Evolutionary conservation across 2,329 filamentous ascomycete genomes (phyloP).

Genomic region (Orbilia quercus): DNA sequence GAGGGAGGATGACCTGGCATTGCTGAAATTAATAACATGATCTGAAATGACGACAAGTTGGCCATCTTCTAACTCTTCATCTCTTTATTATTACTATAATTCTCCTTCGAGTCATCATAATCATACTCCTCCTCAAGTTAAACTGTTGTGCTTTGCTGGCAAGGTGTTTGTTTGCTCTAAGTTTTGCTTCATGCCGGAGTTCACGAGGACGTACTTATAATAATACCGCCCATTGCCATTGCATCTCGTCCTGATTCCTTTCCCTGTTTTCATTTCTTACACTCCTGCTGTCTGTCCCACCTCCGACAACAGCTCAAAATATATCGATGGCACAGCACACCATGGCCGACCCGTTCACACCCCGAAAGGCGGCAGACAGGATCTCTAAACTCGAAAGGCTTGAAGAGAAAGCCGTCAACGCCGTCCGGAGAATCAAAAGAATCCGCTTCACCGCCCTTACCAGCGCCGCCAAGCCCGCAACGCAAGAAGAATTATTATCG

Average conservation of each 20-base stretch:
- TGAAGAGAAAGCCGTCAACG: conserved; percentile 33
- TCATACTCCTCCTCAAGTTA: too few species aligned
- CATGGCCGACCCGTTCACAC: conserved; percentile 26
- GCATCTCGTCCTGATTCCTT: conserved; percentile 3
- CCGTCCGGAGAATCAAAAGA: conserved; percentile 43
- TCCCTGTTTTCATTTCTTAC: background rate
- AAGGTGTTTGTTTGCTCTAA: conserved; percentile 2
- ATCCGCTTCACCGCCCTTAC: conserved; percentile 15
- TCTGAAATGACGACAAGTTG: conserved; percentile 4
- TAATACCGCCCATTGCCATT: conserved; percentile 26
- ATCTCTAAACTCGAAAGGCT: conserved; percentile 24
- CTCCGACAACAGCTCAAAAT: background rate
- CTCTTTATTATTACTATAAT: too few species aligned
- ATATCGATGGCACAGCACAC: conserved; percentile 29
- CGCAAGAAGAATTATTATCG: too few species aligned
- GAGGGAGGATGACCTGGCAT: conserved; percentile 40
- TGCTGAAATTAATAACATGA: conserved; percentile 25
- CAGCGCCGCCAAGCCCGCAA: conserved; percentile 25
- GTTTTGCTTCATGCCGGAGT: conserved; percentile 15
- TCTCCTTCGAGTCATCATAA: too few species aligned
- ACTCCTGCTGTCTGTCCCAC: background rate
- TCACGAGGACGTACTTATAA: background rate
- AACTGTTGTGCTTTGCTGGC: conserved; percentile 38
- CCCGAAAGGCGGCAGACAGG: conserved; percentile 1
- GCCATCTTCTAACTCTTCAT: conserved; percentile 2